phyloP scores from a whole-genome alignment of 495 filamentous ascomycete species.

The Podospora conica region DNA sequence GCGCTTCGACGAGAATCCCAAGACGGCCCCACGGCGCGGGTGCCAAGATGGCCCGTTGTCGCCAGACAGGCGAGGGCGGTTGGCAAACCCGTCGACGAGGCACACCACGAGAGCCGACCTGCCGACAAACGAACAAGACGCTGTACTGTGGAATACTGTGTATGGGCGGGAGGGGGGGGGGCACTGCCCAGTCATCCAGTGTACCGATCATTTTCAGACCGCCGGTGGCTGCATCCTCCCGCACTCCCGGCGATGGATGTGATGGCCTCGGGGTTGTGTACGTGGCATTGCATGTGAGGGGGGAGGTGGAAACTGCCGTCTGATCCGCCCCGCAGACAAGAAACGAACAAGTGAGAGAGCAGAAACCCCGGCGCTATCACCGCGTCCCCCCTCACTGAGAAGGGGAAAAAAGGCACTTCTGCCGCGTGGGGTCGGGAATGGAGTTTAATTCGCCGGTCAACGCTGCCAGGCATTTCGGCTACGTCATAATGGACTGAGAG shows the following conservation, averaged over 20 bases:
- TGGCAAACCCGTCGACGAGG: background rate
- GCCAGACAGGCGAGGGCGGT: background rate
- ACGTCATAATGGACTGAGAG: constrained; percentile 2
- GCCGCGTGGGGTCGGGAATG: constrained; percentile 7
- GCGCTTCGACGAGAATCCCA: background rate
- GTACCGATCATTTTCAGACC: background rate
- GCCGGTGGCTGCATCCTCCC: background rate
- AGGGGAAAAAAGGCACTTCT: background rate
- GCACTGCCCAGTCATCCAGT: too few relatives aligned
- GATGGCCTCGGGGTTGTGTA: background rate
- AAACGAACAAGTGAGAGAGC: background rate
- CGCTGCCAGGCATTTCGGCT: background rate
- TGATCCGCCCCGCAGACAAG: constrained; percentile 1
- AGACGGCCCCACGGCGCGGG: background rate
- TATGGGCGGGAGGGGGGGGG: too few relatives aligned
- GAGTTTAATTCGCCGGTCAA: constrained; percentile 1
- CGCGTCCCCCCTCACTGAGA: background rate
- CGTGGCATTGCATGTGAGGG: constrained; percentile 11
- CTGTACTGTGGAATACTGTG: too few relatives aligned
- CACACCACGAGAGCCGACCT: background rate
- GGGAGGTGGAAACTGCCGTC: constrained; percentile 11
- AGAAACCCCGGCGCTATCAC: background rate
- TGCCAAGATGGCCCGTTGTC: background rate
- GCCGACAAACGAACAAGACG: background rate
- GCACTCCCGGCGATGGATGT: background rate